Evolutionary conservation across 129 eudicot species (phyloP), one percentile per base, ranked within the genome.

Genomic region (Scalesia atractyloides): DNA sequence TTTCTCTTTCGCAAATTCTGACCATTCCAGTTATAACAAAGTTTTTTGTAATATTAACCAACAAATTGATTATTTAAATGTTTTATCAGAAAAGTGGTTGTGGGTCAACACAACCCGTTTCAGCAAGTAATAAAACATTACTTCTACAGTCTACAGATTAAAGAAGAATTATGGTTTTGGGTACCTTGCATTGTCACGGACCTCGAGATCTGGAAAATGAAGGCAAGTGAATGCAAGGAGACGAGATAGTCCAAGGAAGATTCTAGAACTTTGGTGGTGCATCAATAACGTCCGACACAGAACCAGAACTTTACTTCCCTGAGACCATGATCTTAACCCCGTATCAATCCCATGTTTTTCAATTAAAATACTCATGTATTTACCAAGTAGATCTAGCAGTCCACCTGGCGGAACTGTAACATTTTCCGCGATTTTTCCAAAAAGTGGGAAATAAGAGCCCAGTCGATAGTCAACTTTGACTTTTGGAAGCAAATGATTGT

Each of bases 131-230:
- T 69, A 69, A 33, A 69, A 33, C 61, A 69, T 69, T 34, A 50
- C 43, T 16, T 50, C 73, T 50, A 51, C 39, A 9, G 73, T 43
- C 26, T 44, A 30, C 20, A 65, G 18, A 67, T 7, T 39, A 67
- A n/a, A 73, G 54, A 57, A 58, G 51, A 46, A 49, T 11, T 67
- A 2, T 51, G 69, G 69, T 51, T 67, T 12, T 66, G 49, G 22
- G 33, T 88, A 94, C 98, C 98, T 94, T 73, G 98, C 93, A 74
- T 77, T 79, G 68, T 94, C 98, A 54, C 98, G 98, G 76, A 94
- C 91, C 79, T 94, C 98, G 76, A 94, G 64, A 81, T 94, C 98
- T 43, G 98, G 98, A 83, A 82, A 94, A 79, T 82, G 83, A 66
- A 90, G 91, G 73, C 91, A 82, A 54, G 72, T 79, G 70, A 84